A percentile compares a stretch with the other conserved stretches of the same genome.
Conservation (phyloP, 2,329 filamentous ascomycete species). For the Cordyceps pruinosa region DNA sequence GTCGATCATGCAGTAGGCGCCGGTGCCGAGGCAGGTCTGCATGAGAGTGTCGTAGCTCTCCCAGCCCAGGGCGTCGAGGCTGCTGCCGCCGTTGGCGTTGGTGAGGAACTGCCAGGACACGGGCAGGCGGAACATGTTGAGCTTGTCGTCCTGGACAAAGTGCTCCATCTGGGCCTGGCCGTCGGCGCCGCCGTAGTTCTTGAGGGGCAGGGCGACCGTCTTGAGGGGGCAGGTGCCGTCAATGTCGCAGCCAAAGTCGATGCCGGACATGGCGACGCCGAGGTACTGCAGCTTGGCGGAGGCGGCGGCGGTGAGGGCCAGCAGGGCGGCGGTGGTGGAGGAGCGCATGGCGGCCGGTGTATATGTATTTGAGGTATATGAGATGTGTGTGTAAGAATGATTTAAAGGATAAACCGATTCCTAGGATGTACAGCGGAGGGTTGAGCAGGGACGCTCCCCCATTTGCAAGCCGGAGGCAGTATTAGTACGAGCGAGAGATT, state of each 20-base stretch:
- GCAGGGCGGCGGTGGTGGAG: neutral
- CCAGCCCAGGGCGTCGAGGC: constrained; percentile 41
- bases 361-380: neutral
- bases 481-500: neutral
- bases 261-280: constrained; percentile 39
- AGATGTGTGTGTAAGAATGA: neutral
- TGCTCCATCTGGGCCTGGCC: constrained; percentile 45
- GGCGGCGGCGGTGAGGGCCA: constrained; percentile 12
- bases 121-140: constrained; percentile 46
- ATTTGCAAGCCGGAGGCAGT: neutral
- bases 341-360: constrained; percentile 10
- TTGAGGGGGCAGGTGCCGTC: constrained; percentile 34
- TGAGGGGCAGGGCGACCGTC: constrained; percentile 30
- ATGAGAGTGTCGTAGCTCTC: constrained; percentile 49
- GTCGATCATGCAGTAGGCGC: constrained; percentile 54
- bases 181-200: constrained; percentile 24
- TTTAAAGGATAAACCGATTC: neutral
- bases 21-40: constrained; percentile 48
- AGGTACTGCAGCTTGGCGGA: constrained; percentile 15
- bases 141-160: constrained; percentile 42
- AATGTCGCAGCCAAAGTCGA: constrained; percentile 42
- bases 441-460: neutral
- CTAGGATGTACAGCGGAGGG: neutral
- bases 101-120: constrained; percentile 52
- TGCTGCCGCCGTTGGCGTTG: constrained; percentile 42